Evolutionary conservation across 768 basidiomycete genomes (phyloP).

Genomic region (Naganishia vaughanmartiniae): DNA sequence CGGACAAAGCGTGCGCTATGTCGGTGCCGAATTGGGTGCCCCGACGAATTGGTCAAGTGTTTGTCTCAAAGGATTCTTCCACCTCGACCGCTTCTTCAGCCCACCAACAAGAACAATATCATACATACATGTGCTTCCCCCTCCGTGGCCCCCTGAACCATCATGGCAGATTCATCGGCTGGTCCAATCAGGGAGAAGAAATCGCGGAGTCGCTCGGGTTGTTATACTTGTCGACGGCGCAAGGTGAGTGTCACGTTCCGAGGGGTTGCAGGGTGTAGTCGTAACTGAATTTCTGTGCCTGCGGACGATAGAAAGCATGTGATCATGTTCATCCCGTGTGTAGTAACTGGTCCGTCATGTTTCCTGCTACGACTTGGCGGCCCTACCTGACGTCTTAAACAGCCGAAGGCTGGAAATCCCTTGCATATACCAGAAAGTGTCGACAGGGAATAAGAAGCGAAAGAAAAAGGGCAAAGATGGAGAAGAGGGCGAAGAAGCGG

Average conservation of each 20-base stretch:
- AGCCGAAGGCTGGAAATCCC: slow-evolving; percentile 28
- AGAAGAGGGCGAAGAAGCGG: slow-evolving; percentile 1
- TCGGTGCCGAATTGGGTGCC: too few relatives aligned
- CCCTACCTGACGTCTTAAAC: not conserved
- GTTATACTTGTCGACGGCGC: slow-evolving; percentile 28
- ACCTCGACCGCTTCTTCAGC: slow-evolving; percentile 10
- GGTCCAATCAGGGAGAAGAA: slow-evolving; percentile 22
- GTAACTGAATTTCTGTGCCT: not conserved
- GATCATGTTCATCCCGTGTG: slow-evolving; percentile 28
- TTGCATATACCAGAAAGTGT: slow-evolving; percentile 27
- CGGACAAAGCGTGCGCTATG: too few relatives aligned
- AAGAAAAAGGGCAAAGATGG: slow-evolving; percentile 1
- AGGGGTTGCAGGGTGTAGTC: not conserved
- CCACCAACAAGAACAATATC: not conserved
- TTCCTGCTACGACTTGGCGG: not conserved
- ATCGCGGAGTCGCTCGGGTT: slow-evolving; percentile 24
- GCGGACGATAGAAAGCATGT: slow-evolving; percentile 26
- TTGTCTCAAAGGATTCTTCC: not conserved
- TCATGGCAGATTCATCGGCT: slow-evolving; percentile 7
- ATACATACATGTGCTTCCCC: not conserved
- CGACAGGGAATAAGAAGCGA: not conserved
- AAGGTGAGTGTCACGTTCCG: slow-evolving; percentile 19
- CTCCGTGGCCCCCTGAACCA: not conserved
- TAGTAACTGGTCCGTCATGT: slow-evolving; percentile 22
- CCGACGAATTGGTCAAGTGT: too few relatives aligned